These are phyloP conservation scores for Penicillium occitanis DNA, from an alignment of 2,329 filamentous ascomycete species.

Conservation along the genomic window DNA sequence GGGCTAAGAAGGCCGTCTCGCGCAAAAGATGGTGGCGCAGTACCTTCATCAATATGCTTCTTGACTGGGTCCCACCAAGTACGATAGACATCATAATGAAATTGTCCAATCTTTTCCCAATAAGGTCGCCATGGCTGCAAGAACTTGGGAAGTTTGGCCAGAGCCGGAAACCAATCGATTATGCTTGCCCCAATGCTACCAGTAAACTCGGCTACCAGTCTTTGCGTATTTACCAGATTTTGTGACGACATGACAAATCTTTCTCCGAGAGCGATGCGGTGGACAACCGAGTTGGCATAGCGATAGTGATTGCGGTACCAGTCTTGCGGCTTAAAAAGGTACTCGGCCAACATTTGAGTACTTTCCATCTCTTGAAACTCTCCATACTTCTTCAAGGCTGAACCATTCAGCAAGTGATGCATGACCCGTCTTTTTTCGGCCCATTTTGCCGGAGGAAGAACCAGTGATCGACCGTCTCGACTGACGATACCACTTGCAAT, in stretches of 20 bases:
- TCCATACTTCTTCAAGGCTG: conserved; percentile 35
- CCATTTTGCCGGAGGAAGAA: conserved; percentile 38
- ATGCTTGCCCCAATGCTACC: conserved; percentile 36
- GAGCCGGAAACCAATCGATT: conserved; percentile 42
- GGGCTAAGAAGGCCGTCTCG: conserved; percentile 35
- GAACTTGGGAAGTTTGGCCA: conserved; percentile 31
- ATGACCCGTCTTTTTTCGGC: conserved; percentile 41
- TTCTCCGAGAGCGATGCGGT: conserved; percentile 39
- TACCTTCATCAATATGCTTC: conserved; percentile 28
- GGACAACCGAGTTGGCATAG: conserved; percentile 43
- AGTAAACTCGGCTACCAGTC: conserved; percentile 38
- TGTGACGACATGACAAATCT: conserved; percentile 31
- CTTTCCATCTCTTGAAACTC: conserved; percentile 40
- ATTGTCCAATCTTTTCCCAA: conserved; percentile 37
- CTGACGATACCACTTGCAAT: conserved; percentile 42
- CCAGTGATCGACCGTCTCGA: conserved; percentile 32
- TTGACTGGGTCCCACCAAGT: conserved; percentile 38
- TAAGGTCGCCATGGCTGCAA: conserved; percentile 29
- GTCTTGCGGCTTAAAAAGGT: conserved; percentile 32
- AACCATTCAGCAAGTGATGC: conserved; percentile 41
- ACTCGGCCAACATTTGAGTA: conserved; percentile 38
- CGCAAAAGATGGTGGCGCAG: conserved; percentile 37
- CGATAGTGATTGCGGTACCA: conserved; percentile 46
- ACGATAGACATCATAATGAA: conserved; percentile 36
- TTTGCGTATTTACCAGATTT: conserved; percentile 41